Evolutionary conservation across 2,329 filamentous ascomycete genomes (phyloP), one percentile per base, ranked within the genome.

Genomic region (Fusarium sp.): DNA sequence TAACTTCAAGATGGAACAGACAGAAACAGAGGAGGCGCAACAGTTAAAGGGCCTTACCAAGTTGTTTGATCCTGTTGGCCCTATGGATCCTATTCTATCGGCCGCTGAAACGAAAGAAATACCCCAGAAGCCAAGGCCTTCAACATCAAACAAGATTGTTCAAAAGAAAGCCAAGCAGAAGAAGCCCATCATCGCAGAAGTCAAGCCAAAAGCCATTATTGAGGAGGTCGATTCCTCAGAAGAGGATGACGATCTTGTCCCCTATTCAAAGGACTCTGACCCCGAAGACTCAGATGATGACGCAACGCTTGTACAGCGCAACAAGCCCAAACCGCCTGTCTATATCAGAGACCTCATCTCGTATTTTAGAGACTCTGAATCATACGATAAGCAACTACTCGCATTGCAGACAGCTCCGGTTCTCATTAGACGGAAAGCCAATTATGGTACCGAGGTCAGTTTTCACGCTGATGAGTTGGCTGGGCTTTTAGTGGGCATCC

Each of bases 241-340:
- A 1, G 84, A 83, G 11, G 88, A 90, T 43, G 86, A 90, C 17
- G 91, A 92, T 61, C 81, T 98, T 2, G 82, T 88, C 4, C 87
- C 92, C 1, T 97, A 97, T 71, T 87, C 87, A 15, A 97, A 97
- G 76, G 92, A 93, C 73, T 94, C 92, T 3, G 96, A 99, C 70
- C 86, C 89, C 0, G 93, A 96, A 75, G 96, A 99, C 75, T 95
- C 93, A 0, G 94, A 97, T 58, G 94, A 97, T 36, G 96, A 99
- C 72, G 90, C 96, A 7, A 97, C 94, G 0, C 82, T 97, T 18
- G 86, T 98, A 46, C 90, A 91, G 58, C 87, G 94, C 15, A 90
- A 96, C 77, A 97, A 96, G 72, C 87, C 91, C 21, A 91, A 87
- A 58, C 87, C 93, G 0, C 96, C 96, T 2, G 94, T 99, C 2